phyloP scores from a whole-genome alignment of 2,329 filamentous ascomycete species.

The Fusarium ramigenum region DNA sequence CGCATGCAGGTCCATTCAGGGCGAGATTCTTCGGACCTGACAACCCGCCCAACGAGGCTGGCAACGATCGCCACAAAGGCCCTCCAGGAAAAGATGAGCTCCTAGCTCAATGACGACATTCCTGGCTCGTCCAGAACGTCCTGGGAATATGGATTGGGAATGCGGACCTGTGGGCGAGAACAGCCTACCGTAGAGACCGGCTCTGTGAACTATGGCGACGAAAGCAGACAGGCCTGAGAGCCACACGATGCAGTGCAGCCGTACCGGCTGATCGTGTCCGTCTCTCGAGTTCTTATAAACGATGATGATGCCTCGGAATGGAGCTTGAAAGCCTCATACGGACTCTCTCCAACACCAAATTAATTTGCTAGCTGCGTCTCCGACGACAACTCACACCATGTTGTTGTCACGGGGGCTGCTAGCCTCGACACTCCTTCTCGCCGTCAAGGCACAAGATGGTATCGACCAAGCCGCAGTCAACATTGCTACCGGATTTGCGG shows the following conservation, averaged over 20 bases:
- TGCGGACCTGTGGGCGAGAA: constrained; percentile 27
- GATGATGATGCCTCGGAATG: background rate
- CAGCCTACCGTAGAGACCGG: constrained; percentile 1
- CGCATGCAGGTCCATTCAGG: constrained; percentile 22
- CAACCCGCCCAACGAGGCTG: background rate
- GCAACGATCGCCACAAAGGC: background rate
- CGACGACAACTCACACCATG: constrained; percentile 30
- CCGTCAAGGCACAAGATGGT: constrained; percentile 20
- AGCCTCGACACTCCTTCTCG: constrained; percentile 29
- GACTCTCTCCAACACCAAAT: constrained; percentile 7
- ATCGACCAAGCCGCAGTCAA: constrained; percentile 20
- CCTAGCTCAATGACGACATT: constrained; percentile 30
- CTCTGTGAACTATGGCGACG: constrained; percentile 18
- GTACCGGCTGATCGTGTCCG: background rate
- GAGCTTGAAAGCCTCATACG: background rate
- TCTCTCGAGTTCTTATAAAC: constrained; percentile 23
- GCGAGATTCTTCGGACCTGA: constrained; percentile 31
- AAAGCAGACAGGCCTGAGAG: constrained; percentile 26
- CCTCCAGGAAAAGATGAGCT: background rate
- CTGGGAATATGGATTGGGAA: constrained; percentile 19
- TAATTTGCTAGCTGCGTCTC: constrained; percentile 20
- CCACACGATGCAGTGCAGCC: constrained; percentile 1
- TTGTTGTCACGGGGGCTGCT: constrained; percentile 35
- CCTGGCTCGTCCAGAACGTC: constrained; percentile 15
- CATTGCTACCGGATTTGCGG: constrained; percentile 21